A percentile compares a stretch with the other conserved stretches of the same genome.
These are phyloP conservation scores for Podospora anserina DNA, from an alignment of 495 filamentous ascomycete genomes.

Conservation along the genomic window DNA sequence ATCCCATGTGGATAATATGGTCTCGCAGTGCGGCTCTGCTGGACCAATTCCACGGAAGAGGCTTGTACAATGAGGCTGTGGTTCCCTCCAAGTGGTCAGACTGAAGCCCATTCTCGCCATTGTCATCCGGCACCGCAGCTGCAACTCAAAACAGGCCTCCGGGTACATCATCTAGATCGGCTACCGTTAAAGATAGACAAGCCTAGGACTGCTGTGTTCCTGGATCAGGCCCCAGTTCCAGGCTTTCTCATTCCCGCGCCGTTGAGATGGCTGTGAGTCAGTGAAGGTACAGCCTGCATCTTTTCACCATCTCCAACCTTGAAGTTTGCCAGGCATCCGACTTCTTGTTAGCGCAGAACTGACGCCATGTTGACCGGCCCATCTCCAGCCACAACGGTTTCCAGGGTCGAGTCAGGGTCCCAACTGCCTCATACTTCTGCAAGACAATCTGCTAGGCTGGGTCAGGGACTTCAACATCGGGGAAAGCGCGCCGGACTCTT, in stretches of 20 bases:
- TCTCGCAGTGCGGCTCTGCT: not conserved
- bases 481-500: not conserved
- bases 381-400: not conserved
- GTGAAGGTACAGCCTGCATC: not conserved
- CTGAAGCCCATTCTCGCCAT: not conserved
- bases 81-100: not conserved
- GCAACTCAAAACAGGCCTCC: not conserved
- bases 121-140: not conserved
- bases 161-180: too few species aligned
- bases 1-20: not conserved
- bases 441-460: not conserved
- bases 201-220: not conserved
- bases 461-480: not conserved
- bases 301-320: not conserved
- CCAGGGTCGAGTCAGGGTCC: not conserved
- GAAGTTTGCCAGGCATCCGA: not conserved
- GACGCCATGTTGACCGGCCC: not conserved
- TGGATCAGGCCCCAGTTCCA: not conserved
- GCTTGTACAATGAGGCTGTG: not conserved
- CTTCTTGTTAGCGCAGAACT: not conserved
- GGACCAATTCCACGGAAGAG: not conserved
- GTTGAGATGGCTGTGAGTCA: not conserved
- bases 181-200: too few species aligned
- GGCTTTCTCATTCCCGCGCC: not conserved
- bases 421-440: slow-evolving; percentile 1